These are phyloP conservation scores for Lyophyllum decastes DNA, from an alignment of 768 basidiomycete species.

Conservation along the genomic window DNA sequence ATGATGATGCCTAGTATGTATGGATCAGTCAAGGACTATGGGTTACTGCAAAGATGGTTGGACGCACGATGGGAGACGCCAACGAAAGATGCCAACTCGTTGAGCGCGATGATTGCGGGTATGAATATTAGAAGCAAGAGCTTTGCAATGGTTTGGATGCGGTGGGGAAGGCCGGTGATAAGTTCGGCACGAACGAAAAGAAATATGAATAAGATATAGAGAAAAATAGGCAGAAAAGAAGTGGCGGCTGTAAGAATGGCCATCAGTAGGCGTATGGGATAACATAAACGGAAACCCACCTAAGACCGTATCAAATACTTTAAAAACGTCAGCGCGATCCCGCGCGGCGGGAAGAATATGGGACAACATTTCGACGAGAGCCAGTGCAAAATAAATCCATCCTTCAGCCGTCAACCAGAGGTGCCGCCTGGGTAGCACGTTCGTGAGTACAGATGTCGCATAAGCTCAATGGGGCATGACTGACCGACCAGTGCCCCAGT, in stretches of 20 bases:
- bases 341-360: constrained; percentile 55
- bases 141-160: constrained; percentile 44
- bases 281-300: constrained; percentile 44
- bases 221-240: constrained; percentile 67
- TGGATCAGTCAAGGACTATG: neutral
- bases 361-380: constrained; percentile 61
- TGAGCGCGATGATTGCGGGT: constrained; percentile 53
- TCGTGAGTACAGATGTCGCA: neutral
- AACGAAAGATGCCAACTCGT: constrained; percentile 66
- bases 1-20: constrained; percentile 11
- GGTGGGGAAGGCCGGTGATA: constrained; percentile 51
- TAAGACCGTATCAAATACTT: constrained; percentile 55
- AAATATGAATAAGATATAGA: constrained; percentile 65
- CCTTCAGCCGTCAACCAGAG: constrained; percentile 64
- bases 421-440: constrained; percentile 41
- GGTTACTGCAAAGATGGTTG: neutral
- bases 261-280: neutral
- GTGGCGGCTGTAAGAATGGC: constrained; percentile 37
- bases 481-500: constrained; percentile 50
- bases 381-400: constrained; percentile 58
- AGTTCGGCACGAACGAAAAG: constrained; percentile 55
- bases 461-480: constrained; percentile 20
- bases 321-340: constrained; percentile 46
- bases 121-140: constrained; percentile 53
- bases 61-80: constrained; percentile 59